Evolutionary conservation across 805 yeast genomes (phyloP).

Genomic region (Schwanniomyces occidentalis): DNA sequence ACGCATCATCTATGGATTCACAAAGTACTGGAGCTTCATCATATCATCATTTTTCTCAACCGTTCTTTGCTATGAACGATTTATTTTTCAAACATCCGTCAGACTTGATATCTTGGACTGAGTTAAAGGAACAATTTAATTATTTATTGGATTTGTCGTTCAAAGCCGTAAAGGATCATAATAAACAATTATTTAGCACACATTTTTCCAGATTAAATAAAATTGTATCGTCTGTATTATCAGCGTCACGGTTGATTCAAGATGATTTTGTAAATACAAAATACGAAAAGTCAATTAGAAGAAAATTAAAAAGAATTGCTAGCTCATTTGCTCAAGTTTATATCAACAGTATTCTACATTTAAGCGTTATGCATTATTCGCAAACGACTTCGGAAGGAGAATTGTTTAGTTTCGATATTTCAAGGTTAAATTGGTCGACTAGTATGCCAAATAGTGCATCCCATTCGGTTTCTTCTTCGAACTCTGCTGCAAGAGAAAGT

Average conservation of each 20-base stretch:
- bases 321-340: slow-evolving; percentile 61
- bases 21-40: slow-evolving; percentile 22
- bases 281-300: slow-evolving; percentile 47
- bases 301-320: slow-evolving; percentile 52
- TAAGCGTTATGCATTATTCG: slow-evolving; percentile 41
- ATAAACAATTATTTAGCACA: slow-evolving; percentile 52
- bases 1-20: slow-evolving; percentile 29
- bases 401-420: slow-evolving; percentile 31
- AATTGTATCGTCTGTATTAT: slow-evolving; percentile 51
- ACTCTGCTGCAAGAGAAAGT: slow-evolving; percentile 15
- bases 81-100: slow-evolving; percentile 59
- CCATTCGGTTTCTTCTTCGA: slow-evolving; percentile 11
- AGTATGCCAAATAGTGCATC: slow-evolving; percentile 3
- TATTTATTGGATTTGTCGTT: slow-evolving; percentile 49
- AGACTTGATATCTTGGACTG: slow-evolving; percentile 64
- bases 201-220: slow-evolving; percentile 56
- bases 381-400: slow-evolving; percentile 23
- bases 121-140: slow-evolving; percentile 47
- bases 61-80: slow-evolving; percentile 38
- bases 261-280: slow-evolving; percentile 50
- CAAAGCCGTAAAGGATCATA: slow-evolving; percentile 51
- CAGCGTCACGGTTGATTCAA: slow-evolving; percentile 54
- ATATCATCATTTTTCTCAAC: slow-evolving; percentile 45
- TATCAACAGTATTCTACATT: slow-evolving; percentile 63
- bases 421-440: slow-evolving; percentile 22